Evolutionary conservation across 2,329 filamentous ascomycete species (phyloP).

Genomic region (Hypoxylon sp.): DNA sequence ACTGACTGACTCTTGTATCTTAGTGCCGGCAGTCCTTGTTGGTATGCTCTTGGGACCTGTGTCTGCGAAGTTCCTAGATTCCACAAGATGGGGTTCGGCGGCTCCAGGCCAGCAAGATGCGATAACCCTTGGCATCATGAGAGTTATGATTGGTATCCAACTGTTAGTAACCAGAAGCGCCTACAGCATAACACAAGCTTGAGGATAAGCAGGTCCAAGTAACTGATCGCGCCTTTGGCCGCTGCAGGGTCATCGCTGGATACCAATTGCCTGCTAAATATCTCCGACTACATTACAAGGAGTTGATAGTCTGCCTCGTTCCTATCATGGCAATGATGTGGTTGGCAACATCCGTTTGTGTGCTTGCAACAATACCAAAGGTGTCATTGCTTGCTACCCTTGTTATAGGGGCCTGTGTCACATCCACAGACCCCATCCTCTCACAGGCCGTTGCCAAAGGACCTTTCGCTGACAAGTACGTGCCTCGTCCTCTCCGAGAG

Average conservation of each 20-base stretch:
- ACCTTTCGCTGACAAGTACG: conserved; percentile 74
- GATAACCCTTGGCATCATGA: conserved; percentile 65
- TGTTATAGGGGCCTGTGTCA: conserved; percentile 73
- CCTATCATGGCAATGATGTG: conserved; percentile 76
- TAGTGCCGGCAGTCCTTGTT: conserved; percentile 69
- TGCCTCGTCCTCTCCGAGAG: conserved; percentile 69
- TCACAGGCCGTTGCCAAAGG: conserved; percentile 75
- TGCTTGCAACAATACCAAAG: conserved; percentile 69
- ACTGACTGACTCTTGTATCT: neutral
- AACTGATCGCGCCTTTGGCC: conserved; percentile 1
- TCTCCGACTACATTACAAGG: conserved; percentile 63
- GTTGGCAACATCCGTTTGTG: conserved; percentile 70
- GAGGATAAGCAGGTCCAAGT: neutral
- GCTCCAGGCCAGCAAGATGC: conserved; percentile 54
- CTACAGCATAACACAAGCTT: conserved; percentile 6
- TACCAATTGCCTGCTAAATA: conserved; percentile 74
- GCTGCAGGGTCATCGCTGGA: conserved; percentile 67
- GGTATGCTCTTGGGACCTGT: conserved; percentile 70
- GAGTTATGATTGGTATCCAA: conserved; percentile 75
- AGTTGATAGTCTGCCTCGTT: conserved; percentile 69
- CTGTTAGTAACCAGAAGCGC: conserved; percentile 55
- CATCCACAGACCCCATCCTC: conserved; percentile 74
- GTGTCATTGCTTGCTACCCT: conserved; percentile 68
- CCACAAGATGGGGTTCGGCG: conserved; percentile 59
- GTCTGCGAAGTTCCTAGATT: conserved; percentile 67